Base-by-base conservation (phyloP, 1,284 basidiomycete genomes). In the Ceratobasidium sp. region DNA sequence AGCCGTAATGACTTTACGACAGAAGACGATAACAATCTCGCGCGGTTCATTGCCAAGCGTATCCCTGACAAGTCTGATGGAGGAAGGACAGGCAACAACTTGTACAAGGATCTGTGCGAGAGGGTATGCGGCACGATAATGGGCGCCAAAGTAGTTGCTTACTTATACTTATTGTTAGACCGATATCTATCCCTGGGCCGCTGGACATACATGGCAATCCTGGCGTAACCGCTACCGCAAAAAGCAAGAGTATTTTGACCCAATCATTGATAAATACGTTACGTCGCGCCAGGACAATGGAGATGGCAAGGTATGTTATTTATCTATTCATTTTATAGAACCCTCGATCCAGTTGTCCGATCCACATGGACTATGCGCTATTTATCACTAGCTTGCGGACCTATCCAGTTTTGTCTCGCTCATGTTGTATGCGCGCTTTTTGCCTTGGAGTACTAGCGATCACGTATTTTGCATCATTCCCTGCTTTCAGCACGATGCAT, bases 141-240 rank as follows among this genome's bases (percentile, higher is more conserved):
- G 15, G 5, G 49, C 27, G 22, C 20, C 27, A n/a, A n/a, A n/a
- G n/a, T n/a, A 53, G 17, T 43, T 27, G 35, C 65, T 57, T 17
- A 12, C 29, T 64, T 50, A 89, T 90, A 80, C 79, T n/a, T n/a
- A n/a, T n/a, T 45, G 77, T 78, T 62, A 86, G 90, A 71, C 87
- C 88, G 57, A 69, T 0, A 88, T 89, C 71, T 91, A 85, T 74
- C 81, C 83, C 1, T 92, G 90, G 90, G 91, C 91, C 25, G 82
- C 81, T 27, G 85, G 90, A n/a, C 90, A 92, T 75, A 91, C 90
- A 8, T 92, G 90, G 90, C 90, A 92, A 72, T 92, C 91, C 15
- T 92, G 90, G 90, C 85, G 91, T 40, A 90, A 92, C 75, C 83
- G 91, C 31, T 92, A 92, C 79, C 92, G 92, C 80, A 92, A 92